Conservation (phyloP, 495 filamentous ascomycete species). For the Aspergillus egyptiacus region DNA sequence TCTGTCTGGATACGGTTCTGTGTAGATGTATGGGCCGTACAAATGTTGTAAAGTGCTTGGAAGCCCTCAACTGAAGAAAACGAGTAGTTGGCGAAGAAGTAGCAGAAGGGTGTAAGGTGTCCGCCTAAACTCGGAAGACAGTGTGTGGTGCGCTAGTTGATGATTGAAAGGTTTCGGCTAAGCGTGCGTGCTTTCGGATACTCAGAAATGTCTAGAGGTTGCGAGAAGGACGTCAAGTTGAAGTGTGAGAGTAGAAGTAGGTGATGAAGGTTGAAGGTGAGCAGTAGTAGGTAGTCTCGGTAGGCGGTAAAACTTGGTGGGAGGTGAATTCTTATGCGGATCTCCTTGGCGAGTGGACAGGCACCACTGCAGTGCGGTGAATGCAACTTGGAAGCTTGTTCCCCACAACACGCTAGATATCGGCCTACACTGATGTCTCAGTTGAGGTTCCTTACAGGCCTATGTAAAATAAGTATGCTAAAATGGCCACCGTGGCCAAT, state of each 20-base stretch:
- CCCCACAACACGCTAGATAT: too few relatives aligned
- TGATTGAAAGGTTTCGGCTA: not conserved
- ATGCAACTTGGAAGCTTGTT: too few relatives aligned
- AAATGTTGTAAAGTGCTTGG: not conserved
- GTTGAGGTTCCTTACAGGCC: too few relatives aligned
- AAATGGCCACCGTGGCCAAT: too few relatives aligned
- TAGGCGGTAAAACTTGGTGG: conserved; percentile 6
- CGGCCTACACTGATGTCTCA: too few relatives aligned
- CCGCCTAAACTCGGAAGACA: not conserved
- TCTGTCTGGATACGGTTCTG: not conserved
- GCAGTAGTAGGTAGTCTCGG: not conserved
- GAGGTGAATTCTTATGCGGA: not conserved
- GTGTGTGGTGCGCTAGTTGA: not conserved
- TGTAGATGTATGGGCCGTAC: not conserved
- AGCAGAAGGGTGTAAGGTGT: not conserved
- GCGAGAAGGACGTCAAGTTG: not conserved
- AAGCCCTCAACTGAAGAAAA: not conserved
- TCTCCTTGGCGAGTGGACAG: conserved; percentile 1
- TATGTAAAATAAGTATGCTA: too few relatives aligned
- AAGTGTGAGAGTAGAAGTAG: not conserved
- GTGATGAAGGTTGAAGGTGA: not conserved
- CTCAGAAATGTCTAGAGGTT: not conserved
- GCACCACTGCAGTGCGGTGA: not conserved
- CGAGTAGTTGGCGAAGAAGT: not conserved
- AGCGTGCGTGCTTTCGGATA: not conserved